Evolutionary conservation across 1,139 yeast species (phyloP), one percentile per base, ranked within the genome.

Genomic region (Keqinozyma sinolaborantium): DNA sequence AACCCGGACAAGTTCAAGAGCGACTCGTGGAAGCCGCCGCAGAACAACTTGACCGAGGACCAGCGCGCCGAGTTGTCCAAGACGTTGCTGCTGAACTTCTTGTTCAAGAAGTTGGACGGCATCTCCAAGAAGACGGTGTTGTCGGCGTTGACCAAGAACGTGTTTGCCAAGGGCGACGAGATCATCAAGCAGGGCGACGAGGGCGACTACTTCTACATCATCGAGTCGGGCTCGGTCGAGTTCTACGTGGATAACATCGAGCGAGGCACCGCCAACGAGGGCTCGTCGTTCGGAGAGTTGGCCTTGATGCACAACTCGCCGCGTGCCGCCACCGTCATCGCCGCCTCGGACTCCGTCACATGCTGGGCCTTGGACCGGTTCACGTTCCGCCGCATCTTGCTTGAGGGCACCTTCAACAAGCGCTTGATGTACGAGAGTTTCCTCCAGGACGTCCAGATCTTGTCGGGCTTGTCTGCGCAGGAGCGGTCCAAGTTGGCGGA

Each of bases 221-320:
- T 92, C 38, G 97, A 92, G 60, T 59, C 67, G 8, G 98, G 98
- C 33, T 62, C 73, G 2, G 96, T 92, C 33, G 94, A 86, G 42
- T 88, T 80, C 51, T 74, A 73, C 45, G 90, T 84, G 29, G 77
- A 86, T 52, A 90, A 83, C 31, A 58, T 73, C 32, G 75, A 79
- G 50, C 94, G 88, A 31, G 83, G 78, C 48, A 69, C 84, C 3
- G 76, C 87, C 18, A 82, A 85, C 14, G 79, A 87, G 29, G 97
- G 97, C 4, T 79, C 95, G 5, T 83, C 95, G 28, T 92, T 92
- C 61, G 98, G 98, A 50, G 98, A 92, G 59, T 73, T 92, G 51
- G 98, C 98, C 2, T 74, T 92, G 49, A 88, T 92, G 96, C 92
- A 92, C 66, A 92, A 92, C 60, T 81, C 97, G 14, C 97, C 97